phyloP scores from a whole-genome alignment of 1,139 yeast species.

The Torulaspora pretoriensis region DNA sequence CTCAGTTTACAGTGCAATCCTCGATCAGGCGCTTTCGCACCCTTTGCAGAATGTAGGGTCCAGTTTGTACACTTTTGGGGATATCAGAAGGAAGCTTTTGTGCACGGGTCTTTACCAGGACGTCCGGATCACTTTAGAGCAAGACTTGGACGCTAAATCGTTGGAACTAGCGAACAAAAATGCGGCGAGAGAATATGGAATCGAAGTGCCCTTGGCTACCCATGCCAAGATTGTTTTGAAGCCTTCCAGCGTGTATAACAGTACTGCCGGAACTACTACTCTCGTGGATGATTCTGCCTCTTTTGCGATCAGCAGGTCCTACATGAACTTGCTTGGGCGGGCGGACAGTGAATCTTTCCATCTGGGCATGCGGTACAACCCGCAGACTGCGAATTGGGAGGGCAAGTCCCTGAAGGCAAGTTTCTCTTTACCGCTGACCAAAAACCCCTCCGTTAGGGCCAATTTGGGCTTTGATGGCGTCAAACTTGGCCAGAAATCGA shows the following conservation, averaged over 20 bases:
- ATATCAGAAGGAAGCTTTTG: conserved; percentile 19
- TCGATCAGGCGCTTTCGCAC: conserved; percentile 19
- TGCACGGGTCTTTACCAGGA: conserved; percentile 25
- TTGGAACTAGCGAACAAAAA: conserved; percentile 9
- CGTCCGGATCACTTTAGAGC: conserved; percentile 20
- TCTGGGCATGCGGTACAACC: conserved; percentile 31
- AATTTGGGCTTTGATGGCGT: conserved; percentile 30
- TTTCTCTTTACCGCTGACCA: conserved; percentile 30
- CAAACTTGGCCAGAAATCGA: conserved; percentile 21
- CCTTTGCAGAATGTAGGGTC: conserved; percentile 23
- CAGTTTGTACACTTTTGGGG: conserved; percentile 17
- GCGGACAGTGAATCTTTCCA: conserved; percentile 33
- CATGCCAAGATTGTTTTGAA: conserved; percentile 28
- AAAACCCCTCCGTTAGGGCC: conserved; percentile 30
- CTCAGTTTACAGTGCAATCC: conserved; percentile 21
- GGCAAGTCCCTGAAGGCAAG: conserved; percentile 29
- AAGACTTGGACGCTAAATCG: conserved; percentile 16
- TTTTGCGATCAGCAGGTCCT: conserved; percentile 9
- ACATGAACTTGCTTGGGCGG: conserved; percentile 32
- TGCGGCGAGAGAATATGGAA: conserved; percentile 15
- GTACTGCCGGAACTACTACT: conserved; percentile 11
- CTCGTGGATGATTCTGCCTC: conserved; percentile 13
- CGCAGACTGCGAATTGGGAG: conserved; percentile 25
- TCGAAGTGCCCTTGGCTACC: conserved; percentile 30
- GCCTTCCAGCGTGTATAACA: conserved; percentile 23